Evolutionary conservation across 108 stramenopile species (phyloP).

Genomic region (Skeletonema potamos): DNA sequence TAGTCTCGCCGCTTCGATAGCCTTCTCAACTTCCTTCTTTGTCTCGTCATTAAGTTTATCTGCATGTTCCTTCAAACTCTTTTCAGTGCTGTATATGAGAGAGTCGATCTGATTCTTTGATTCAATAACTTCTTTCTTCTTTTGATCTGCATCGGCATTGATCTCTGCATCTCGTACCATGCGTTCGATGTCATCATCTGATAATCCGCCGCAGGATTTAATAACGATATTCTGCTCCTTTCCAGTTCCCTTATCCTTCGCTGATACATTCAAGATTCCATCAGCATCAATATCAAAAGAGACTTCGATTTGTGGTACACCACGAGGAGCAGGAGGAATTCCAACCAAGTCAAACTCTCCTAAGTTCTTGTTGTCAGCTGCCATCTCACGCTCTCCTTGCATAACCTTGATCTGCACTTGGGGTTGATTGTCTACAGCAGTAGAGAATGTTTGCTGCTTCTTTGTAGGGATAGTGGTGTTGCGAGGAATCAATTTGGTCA

Average conservation of each 20-base stretch:
- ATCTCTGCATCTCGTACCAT: slow-evolving; percentile 99
- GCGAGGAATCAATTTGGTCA: slow-evolving; percentile 98
- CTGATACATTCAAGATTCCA: slow-evolving; percentile 97
- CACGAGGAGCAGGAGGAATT: slow-evolving; percentile 98
- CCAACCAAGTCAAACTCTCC: slow-evolving; percentile 99
- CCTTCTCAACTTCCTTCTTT: slow-evolving; percentile 90
- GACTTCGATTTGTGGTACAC: slow-evolving; percentile 99
- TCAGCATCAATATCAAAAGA: slow-evolving; percentile 99
- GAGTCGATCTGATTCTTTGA: slow-evolving; percentile 97
- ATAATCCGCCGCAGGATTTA: slow-evolving; percentile 93
- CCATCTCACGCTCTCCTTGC: slow-evolving; percentile 99
- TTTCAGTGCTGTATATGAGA: slow-evolving; percentile 88
- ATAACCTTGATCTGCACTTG: slow-evolving; percentile 95
- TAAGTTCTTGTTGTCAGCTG: slow-evolving; percentile 98
- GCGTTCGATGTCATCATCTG: slow-evolving; percentile 97
- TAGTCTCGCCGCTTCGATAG: slow-evolving; percentile 83
- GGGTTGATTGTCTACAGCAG: slow-evolving; percentile 99
- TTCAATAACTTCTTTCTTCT: slow-evolving; percentile 92
- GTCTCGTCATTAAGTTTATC: slow-evolving; percentile 95
- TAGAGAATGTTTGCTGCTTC: slow-evolving; percentile 99
- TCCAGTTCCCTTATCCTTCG: slow-evolving; percentile 99
- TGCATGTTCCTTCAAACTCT: slow-evolving; percentile 86
- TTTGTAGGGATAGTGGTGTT: slow-evolving; percentile 99
- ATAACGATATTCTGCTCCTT: slow-evolving; percentile 99
- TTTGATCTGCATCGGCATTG: slow-evolving; percentile 94